These are phyloP conservation scores for Penicillium samsonianum DNA, from an alignment of 495 filamentous ascomycete genomes.

Conservation along the genomic window DNA sequence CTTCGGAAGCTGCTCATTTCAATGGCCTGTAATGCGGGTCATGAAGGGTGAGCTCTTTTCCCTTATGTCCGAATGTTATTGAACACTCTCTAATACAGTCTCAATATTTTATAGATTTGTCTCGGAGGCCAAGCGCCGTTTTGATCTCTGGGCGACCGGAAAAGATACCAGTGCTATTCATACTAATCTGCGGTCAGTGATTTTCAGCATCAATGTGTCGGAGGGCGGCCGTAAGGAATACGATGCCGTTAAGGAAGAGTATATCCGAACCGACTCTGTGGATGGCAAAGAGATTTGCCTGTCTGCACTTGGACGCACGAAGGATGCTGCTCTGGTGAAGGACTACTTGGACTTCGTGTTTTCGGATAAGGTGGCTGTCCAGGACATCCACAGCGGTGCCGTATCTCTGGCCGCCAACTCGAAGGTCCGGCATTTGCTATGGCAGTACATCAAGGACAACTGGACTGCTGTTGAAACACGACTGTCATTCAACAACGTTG, in stretches of 20 bases:
- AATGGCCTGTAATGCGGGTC: constrained; percentile 70
- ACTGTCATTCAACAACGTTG: constrained; percentile 76
- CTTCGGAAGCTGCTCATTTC: constrained; percentile 77
- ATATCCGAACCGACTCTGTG: constrained; percentile 73
- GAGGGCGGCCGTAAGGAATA: constrained; percentile 66
- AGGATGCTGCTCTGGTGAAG: constrained; percentile 64
- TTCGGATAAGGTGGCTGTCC: constrained; percentile 70
- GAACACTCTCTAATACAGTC: constrained; percentile 22
- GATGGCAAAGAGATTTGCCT: constrained; percentile 89
- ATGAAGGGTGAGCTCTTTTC: constrained; percentile 61
- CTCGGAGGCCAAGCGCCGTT: constrained; percentile 70
- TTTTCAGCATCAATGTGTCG: constrained; percentile 77
- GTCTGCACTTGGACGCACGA: constrained; percentile 71
- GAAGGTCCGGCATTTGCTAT: constrained; percentile 66
- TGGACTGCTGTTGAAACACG: constrained; percentile 69
- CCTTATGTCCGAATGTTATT: neutral
- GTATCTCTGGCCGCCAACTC: constrained; percentile 70
- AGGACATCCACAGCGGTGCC: constrained; percentile 83
- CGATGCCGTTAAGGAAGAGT: constrained; percentile 79
- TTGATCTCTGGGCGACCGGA: constrained; percentile 69
- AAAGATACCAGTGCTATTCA: constrained; percentile 68
- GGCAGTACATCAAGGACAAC: constrained; percentile 80
- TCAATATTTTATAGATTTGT: constrained; percentile 50
- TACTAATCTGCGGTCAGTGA: constrained; percentile 73
- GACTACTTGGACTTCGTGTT: constrained; percentile 78